Evolutionary conservation across 495 filamentous ascomycete genomes (phyloP).

Genomic region (Cercophora samala): DNA sequence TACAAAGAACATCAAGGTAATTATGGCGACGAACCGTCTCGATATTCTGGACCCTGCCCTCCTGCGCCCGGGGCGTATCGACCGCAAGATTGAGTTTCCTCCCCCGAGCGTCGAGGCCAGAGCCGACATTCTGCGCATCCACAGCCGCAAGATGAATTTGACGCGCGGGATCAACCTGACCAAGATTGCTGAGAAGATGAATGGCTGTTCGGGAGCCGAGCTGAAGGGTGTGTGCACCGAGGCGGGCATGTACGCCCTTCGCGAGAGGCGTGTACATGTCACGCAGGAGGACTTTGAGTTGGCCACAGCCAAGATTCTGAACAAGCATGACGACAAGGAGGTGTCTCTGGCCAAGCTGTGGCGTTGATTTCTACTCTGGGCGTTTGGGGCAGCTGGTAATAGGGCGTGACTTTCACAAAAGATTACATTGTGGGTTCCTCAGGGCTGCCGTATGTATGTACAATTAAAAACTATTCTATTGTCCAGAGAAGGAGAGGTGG

Average conservation of each 20-base stretch:
- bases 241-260: slow-evolving; percentile 94
- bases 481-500: no score
- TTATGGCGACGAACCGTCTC: slow-evolving; percentile 98
- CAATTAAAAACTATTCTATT: not conserved
- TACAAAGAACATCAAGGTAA: slow-evolving; percentile 99
- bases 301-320: slow-evolving; percentile 97
- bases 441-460: not conserved
- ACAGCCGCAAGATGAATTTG: slow-evolving; percentile 96
- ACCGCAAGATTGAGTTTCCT: slow-evolving; percentile 99
- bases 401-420: not conserved
- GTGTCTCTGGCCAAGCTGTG: slow-evolving; percentile 44
- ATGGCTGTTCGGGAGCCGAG: slow-evolving; percentile 94
- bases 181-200: slow-evolving; percentile 99
- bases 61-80: slow-evolving; percentile 90
- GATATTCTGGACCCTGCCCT: slow-evolving; percentile 96
- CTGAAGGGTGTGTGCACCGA: slow-evolving; percentile 97
- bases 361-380: slow-evolving; percentile 26
- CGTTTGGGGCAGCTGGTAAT: not conserved
- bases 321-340: slow-evolving; percentile 99
- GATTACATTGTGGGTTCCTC: not conserved
- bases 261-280: slow-evolving; percentile 93
- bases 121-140: slow-evolving; percentile 96
- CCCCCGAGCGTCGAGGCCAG: slow-evolving; percentile 95
- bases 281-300: slow-evolving; percentile 99
- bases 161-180: slow-evolving; percentile 95